A percentile compares a stretch with the other conserved stretches of the same genome.
Conservation (phyloP, 441 rosid species). For the Croton laevigatus region DNA sequence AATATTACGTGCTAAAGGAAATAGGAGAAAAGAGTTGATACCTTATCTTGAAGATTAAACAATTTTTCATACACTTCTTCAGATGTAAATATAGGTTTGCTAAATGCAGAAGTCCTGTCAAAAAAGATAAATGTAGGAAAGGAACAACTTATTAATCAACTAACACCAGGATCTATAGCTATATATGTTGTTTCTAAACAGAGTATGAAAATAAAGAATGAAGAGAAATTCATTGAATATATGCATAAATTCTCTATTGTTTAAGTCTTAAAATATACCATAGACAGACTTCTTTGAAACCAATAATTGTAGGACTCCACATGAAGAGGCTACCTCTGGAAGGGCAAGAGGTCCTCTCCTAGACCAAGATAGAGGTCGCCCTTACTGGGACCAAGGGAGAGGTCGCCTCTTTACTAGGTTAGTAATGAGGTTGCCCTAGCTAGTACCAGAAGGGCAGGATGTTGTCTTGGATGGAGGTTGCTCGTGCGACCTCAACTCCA, state of each 20-base stretch:
- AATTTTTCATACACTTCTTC: slow-evolving; percentile 68
- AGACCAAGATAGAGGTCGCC: no score
- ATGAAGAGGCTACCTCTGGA: no score
- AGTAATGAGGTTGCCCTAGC: no score
- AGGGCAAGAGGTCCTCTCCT: no score
- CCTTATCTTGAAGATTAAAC: slow-evolving; percentile 78
- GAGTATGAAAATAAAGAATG: background rate
- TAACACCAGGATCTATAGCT: background rate
- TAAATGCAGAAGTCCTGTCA: slow-evolving; percentile 54
- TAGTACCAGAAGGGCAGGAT: no score
- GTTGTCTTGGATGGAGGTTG: no score
- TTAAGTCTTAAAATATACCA: background rate
- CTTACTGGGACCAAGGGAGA: no score
- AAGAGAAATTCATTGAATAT: background rate
- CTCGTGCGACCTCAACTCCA: no score
- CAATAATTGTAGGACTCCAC: no score
- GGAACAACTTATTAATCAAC: background rate
- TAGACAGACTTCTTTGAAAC: background rate
- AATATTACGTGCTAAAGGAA: no score
- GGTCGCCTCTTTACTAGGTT: no score
- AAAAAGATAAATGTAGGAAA: background rate
- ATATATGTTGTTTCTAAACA: no score
- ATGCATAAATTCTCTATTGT: background rate
- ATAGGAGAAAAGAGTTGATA: slow-evolving; percentile 22
- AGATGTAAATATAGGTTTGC: slow-evolving; percentile 70